phyloP scores from a whole-genome alignment of 148 eudicot species.

The Amaranthus cruentus region DNA sequence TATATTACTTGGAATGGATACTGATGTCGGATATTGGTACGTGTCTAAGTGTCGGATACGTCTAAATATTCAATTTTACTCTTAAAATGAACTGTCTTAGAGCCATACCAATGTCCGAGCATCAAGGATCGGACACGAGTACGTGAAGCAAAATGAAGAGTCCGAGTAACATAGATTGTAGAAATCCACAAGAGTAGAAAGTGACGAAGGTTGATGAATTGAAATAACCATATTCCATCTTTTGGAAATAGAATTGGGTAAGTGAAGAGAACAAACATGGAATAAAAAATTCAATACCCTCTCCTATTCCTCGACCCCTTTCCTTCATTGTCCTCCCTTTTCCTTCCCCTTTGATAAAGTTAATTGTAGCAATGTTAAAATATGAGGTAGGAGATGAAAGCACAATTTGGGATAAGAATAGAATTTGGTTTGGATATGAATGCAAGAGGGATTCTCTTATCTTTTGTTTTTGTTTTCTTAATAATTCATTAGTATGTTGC shows the following conservation, averaged over 20 bases:
- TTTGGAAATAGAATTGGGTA: not conserved
- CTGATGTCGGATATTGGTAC: not conserved
- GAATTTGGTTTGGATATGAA: not conserved
- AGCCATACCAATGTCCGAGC: too few species aligned
- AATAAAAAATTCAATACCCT: not conserved
- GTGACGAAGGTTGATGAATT: too few species aligned
- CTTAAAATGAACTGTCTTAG: too few species aligned
- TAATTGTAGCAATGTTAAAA: not conserved
- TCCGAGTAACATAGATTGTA: too few species aligned
- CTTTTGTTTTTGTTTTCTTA: not conserved
- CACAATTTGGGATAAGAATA: not conserved
- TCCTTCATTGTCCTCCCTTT: not conserved
- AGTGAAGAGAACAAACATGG: not conserved
- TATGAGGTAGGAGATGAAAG: not conserved
- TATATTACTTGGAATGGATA: not conserved
- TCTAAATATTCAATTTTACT: too few species aligned
- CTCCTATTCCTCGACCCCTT: not conserved
- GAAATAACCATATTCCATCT: too few species aligned
- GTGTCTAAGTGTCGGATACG: too few species aligned
- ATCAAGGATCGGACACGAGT: too few species aligned
- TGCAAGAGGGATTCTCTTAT: not conserved
- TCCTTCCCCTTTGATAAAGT: not conserved
- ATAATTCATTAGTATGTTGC: not conserved
- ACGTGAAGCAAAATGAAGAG: too few species aligned
- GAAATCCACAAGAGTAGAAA: too few species aligned